A percentile compares a stretch with the other conserved stretches of the same genome.
Conservation (phyloP, 371 early-diverging fungal species). For the Mortierella sp. region DNA sequence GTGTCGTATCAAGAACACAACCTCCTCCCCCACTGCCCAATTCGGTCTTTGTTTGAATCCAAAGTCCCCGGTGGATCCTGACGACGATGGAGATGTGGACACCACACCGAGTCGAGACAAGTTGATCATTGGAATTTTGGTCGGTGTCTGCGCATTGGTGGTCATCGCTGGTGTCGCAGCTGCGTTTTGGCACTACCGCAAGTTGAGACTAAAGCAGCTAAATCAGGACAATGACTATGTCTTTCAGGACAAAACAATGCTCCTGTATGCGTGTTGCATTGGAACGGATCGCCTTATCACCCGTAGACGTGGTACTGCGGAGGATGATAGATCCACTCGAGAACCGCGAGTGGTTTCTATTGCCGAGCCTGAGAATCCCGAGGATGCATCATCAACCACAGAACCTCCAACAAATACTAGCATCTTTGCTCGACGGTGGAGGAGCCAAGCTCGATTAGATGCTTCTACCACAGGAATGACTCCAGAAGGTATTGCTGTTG, state of each 20-base stretch:
- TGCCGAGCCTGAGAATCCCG: slow-evolving; percentile 9
- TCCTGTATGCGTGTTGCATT: not conserved
- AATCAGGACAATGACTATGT: slow-evolving; percentile 2
- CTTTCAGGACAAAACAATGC: not conserved
- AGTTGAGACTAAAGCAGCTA: not conserved
- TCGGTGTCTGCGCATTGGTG: slow-evolving; percentile 17
- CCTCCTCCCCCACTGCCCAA: not conserved
- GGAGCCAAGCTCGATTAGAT: slow-evolving; percentile 24
- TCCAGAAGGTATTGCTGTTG: not conserved
- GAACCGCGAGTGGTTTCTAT: not conserved
- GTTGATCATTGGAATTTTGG: slow-evolving; percentile 21
- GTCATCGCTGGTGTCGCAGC: slow-evolving; percentile 29
- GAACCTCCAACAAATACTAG: not conserved
- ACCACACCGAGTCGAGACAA: slow-evolving; percentile 8
- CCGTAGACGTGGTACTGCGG: not conserved
- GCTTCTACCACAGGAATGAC: not conserved
- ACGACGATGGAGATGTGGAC: not conserved
- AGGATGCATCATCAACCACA: not conserved
- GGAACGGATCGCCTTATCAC: not conserved
- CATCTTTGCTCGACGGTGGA: slow-evolving; percentile 1
- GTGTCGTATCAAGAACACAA: slow-evolving; percentile 2
- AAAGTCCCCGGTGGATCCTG: not conserved
- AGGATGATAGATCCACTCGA: not conserved
- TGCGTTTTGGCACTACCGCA: slow-evolving; percentile 24
- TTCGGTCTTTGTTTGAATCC: slow-evolving; percentile 22